Conservation (phyloP, 1,139 yeast species). For the Geotrichum restrictum region DNA sequence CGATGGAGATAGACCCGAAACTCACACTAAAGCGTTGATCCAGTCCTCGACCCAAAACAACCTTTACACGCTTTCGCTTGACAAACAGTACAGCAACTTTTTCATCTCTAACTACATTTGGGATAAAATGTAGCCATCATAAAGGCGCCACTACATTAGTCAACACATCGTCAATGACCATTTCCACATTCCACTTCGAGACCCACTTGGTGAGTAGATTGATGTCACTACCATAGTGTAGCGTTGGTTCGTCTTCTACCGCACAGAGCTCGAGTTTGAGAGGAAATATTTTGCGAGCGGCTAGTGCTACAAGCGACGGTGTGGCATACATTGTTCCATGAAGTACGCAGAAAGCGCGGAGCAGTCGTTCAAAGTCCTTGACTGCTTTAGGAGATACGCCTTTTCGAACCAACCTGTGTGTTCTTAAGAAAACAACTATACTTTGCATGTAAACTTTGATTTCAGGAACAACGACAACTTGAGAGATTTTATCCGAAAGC, state of each 20-base stretch:
- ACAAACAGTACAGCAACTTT: slow-evolving; percentile 56
- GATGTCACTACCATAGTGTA: slow-evolving; percentile 52
- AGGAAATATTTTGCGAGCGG: slow-evolving; percentile 48
- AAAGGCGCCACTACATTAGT: slow-evolving; percentile 48
- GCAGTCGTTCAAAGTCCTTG: slow-evolving; percentile 43
- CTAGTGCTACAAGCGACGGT: slow-evolving; percentile 49
- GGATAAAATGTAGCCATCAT: slow-evolving; percentile 44
- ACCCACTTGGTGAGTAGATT: slow-evolving; percentile 43
- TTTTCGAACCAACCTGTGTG: slow-evolving; percentile 48
- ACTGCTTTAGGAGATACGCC: slow-evolving; percentile 50
- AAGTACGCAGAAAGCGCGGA: slow-evolving; percentile 43
- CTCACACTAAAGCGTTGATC: slow-evolving; percentile 47
- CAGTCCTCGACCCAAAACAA: slow-evolving; percentile 49
- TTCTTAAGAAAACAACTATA: slow-evolving; percentile 47
- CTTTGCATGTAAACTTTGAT: slow-evolving; percentile 53
- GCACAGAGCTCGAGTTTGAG: slow-evolving; percentile 41
- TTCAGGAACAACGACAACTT: slow-evolving; percentile 45
- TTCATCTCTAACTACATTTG: slow-evolving; percentile 67
- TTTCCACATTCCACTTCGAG: slow-evolving; percentile 44
- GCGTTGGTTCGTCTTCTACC: slow-evolving; percentile 48
- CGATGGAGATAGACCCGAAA: slow-evolving; percentile 33
- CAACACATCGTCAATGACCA: slow-evolving; percentile 50
- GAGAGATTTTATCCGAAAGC: slow-evolving; percentile 12
- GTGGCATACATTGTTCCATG: slow-evolving; percentile 45
- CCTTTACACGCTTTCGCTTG: slow-evolving; percentile 52